Conservation (phyloP, 2,329 filamentous ascomycete species). For the Colletotrichum liaoningense region DNA sequence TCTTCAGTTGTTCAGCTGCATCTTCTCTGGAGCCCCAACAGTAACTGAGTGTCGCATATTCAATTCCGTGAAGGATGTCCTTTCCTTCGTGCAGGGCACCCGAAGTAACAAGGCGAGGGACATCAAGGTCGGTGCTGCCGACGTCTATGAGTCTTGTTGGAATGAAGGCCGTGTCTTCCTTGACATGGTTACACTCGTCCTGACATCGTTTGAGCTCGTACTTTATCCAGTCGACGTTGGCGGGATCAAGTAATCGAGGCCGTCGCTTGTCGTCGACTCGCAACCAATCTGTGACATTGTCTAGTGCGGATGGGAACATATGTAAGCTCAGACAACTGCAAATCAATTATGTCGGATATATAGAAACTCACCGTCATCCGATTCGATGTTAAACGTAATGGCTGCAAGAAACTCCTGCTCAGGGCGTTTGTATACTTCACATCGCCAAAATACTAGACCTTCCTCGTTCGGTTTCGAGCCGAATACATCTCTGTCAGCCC, state of each 20-base stretch:
- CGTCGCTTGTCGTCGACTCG: not conserved
- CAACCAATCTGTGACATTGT: not conserved
- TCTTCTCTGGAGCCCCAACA: slow-evolving; percentile 5
- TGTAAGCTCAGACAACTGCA: too few relatives aligned
- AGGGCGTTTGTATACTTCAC: not conserved
- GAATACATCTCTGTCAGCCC: not conserved
- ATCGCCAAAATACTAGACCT: slow-evolving; percentile 7
- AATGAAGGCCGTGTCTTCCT: not conserved
- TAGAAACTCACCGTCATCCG: not conserved
- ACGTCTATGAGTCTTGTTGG: slow-evolving; percentile 10
- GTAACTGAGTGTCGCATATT: slow-evolving; percentile 12
- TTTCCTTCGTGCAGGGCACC: not conserved
- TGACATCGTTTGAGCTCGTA: not conserved
- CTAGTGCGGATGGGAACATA: not conserved
- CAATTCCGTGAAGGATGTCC: not conserved
- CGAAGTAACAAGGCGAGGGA: not conserved
- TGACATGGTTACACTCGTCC: not conserved
- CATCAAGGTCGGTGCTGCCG: not conserved
- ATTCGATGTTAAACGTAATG: slow-evolving; percentile 6
- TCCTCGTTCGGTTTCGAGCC: not conserved
- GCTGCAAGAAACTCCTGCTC: not conserved
- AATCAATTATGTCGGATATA: too few relatives aligned
- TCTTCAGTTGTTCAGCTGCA: not conserved
- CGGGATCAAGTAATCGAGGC: not conserved
- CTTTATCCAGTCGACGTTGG: not conserved